These are phyloP conservation scores for Cystobasidiaceae sp. DNA, from an alignment of 1,284 basidiomycete species.

Conservation along the genomic window DNA sequence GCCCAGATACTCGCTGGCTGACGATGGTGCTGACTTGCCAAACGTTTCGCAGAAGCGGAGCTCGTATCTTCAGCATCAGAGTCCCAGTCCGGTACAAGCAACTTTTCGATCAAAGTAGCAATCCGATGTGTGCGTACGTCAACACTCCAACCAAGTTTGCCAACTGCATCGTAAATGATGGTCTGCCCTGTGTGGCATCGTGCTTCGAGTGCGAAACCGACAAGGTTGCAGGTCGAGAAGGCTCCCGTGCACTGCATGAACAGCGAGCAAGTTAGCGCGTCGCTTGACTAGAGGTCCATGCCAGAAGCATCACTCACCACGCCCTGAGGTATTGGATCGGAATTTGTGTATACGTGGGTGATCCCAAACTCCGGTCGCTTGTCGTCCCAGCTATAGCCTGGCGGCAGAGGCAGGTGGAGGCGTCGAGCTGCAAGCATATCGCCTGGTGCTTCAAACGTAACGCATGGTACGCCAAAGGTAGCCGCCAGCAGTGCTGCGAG, in stretches of 20 bases:
- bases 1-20: not conserved
- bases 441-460: constrained; percentile 87
- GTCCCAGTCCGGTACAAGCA: constrained; percentile 73
- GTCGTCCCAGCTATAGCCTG: constrained; percentile 40
- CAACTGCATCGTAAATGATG: constrained; percentile 82
- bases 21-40: not conserved
- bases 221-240: constrained; percentile 40
- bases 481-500: constrained; percentile 78
- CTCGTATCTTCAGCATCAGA: constrained; percentile 7
- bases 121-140: constrained; percentile 75
- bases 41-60: not conserved
- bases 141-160: constrained; percentile 71
- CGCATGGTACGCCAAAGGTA: constrained; percentile 86
- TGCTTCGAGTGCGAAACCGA: constrained; percentile 45
- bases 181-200: constrained; percentile 76
- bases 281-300: not conserved
- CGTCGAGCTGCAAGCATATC: constrained; percentile 78
- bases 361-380: constrained; percentile 41
- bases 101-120: constrained; percentile 63
- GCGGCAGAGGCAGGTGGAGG: constrained; percentile 73
- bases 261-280: not conserved
- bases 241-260: constrained; percentile 47
- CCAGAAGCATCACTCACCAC: constrained; percentile 8
- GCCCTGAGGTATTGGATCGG: constrained; percentile 48
- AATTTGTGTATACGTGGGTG: constrained; percentile 57